These are phyloP conservation scores for Malus hybrid DNA, from an alignment of 331 rosid genomes.

Conservation along the genomic window DNA sequence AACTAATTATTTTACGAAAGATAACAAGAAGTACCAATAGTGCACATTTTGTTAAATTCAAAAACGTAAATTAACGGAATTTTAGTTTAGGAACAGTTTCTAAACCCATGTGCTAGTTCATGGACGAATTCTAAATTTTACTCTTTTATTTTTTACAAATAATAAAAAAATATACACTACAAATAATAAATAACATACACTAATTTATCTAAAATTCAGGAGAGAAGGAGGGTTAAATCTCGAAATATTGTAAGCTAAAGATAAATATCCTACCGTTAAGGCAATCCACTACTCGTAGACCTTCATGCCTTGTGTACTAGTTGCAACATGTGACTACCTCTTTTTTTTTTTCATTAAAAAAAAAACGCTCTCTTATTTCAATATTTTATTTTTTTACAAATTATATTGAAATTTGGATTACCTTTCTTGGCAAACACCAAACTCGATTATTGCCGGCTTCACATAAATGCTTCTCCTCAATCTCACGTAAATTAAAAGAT, in stretches of 20 bases:
- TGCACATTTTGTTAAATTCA: no score
- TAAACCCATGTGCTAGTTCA: no score
- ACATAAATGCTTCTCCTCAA: conserved; percentile 21
- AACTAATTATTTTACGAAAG: no score
- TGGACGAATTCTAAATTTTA: no score
- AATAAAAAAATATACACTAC: no score
- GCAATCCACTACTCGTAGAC: background rate
- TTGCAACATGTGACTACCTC: background rate
- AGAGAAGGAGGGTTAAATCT: background rate
- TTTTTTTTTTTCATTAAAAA: no score
- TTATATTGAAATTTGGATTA: background rate
- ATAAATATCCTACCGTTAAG: background rate
- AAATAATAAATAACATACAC: no score
- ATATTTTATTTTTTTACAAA: background rate
- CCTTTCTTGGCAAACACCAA: conserved; percentile 26
- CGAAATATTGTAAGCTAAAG: background rate
- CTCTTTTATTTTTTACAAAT: background rate
- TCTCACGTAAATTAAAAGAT: background rate
- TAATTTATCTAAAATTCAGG: no score
- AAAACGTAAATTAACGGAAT: no score
- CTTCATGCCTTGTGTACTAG: background rate
- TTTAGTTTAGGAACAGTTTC: no score
- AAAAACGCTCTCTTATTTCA: background rate
- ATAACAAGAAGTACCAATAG: no score
- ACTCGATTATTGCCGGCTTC: conserved; percentile 38